Conservation (phyloP, 208 protist genomes). For the Acanthamoeba triangularis region DNA sequence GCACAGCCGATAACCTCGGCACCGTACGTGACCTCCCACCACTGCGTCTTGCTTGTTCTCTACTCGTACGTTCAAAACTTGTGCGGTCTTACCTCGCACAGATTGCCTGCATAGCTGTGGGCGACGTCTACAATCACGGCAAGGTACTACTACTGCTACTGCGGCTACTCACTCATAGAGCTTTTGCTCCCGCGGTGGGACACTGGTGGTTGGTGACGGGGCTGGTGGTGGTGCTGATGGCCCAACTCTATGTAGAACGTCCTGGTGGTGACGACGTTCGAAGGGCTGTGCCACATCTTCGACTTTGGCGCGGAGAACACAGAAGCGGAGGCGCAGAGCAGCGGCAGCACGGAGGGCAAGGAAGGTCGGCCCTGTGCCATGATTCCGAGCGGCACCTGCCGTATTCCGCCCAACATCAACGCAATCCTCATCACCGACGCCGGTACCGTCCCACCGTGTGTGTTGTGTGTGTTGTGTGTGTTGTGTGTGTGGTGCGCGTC, state of each 20-base stretch:
- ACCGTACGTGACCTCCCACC: background rate
- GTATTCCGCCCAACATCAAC: conserved; percentile 24
- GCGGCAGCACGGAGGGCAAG: background rate
- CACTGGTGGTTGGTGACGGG: background rate
- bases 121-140: conserved; percentile 52
- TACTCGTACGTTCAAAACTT: background rate
- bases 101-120: conserved; percentile 34
- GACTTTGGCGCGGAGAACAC: background rate
- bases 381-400: background rate
- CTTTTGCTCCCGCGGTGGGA: background rate
- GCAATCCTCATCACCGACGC: conserved; percentile 44
- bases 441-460: background rate
- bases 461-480: background rate
- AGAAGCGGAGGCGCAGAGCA: background rate
- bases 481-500: background rate
- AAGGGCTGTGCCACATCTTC: conserved; percentile 30
- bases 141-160: background rate
- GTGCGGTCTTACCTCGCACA: background rate
- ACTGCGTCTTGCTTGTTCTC: background rate
- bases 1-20: conserved; percentile 1
- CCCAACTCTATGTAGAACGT: background rate
- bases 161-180: background rate
- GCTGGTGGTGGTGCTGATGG: background rate
- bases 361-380: background rate
- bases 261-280: conserved; percentile 62